Evolutionary conservation across 345 rosid species (phyloP).

Genomic region (Eucalyptus sp.): DNA sequence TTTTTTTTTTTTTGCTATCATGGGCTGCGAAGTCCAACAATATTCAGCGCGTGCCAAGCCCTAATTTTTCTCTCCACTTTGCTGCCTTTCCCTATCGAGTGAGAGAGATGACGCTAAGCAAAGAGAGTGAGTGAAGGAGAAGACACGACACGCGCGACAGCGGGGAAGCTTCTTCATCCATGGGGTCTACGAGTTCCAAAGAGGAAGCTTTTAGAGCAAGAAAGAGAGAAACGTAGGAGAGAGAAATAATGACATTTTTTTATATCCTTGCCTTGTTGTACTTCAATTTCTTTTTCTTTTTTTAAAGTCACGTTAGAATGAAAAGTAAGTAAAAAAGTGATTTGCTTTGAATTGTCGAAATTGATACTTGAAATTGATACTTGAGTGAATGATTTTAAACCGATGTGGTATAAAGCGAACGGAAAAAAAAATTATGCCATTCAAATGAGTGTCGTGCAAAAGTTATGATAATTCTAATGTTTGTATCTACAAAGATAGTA

Average conservation of each 20-base stretch:
- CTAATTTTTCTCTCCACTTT: background rate
- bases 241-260: background rate
- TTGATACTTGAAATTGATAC: fast-evolving
- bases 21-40: background rate
- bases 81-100: background rate
- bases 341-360: fast-evolving
- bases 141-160: background rate
- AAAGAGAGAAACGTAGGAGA: background rate
- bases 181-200: background rate
- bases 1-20: background rate
- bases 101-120: background rate
- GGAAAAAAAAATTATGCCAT: fast-evolving
- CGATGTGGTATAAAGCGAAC: fast-evolving
- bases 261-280: background rate
- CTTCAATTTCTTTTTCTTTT: background rate
- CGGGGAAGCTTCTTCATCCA: background rate
- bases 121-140: background rate
- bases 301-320: background rate
- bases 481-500: background rate
- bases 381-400: background rate
- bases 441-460: fast-evolving
- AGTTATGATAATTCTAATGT: fast-evolving
- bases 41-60: background rate
- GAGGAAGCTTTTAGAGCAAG: background rate
- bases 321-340: background rate